Evolutionary conservation across 306 rosid species (phyloP).

Genomic region (Astragalus membranaceus): DNA sequence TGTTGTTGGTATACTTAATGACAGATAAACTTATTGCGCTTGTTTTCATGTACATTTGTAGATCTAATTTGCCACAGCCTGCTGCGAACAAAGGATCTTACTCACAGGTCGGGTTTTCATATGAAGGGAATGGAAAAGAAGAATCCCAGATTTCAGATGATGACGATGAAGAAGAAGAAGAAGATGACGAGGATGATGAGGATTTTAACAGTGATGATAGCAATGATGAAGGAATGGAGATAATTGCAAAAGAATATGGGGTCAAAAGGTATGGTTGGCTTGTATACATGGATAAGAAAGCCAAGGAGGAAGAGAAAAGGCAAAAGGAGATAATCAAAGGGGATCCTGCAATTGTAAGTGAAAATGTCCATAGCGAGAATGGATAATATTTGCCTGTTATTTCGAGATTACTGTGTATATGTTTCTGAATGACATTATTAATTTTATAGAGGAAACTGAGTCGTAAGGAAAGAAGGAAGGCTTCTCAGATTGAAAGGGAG

Average conservation of each 20-base stretch:
- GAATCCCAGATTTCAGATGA: slow-evolving; percentile 66
- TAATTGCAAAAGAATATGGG: slow-evolving; percentile 89
- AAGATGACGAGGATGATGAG: slow-evolving; percentile 76
- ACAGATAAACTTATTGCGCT: slow-evolving; percentile 16
- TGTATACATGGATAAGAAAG: slow-evolving; percentile 95
- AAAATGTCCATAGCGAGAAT: slow-evolving; percentile 1
- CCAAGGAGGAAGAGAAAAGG: slow-evolving; percentile 93
- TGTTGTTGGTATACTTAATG: not conserved
- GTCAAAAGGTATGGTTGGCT: slow-evolving; percentile 96
- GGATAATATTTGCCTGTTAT: not conserved
- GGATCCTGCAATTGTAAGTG: slow-evolving; percentile 93
- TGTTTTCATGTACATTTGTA: slow-evolving; percentile 28
- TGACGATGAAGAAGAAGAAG: slow-evolving; percentile 80
- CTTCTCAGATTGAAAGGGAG: slow-evolving; percentile 94
- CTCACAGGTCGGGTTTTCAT: slow-evolving; percentile 93
- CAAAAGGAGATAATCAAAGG: slow-evolving; percentile 96
- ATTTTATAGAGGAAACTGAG: slow-evolving; percentile 80
- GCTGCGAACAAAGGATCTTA: slow-evolving; percentile 79
- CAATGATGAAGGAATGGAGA: slow-evolving; percentile 94
- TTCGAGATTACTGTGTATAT: not conserved
- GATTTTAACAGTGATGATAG: slow-evolving; percentile 96
- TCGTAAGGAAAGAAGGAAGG: slow-evolving; percentile 96
- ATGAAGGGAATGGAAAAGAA: slow-evolving; percentile 80
- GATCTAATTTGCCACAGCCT: slow-evolving; percentile 68
- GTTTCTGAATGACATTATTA: slow-evolving; percentile 2